Conservation (phyloP, 2,329 filamentous ascomycete genomes). For the Fusarium oxysporum region DNA sequence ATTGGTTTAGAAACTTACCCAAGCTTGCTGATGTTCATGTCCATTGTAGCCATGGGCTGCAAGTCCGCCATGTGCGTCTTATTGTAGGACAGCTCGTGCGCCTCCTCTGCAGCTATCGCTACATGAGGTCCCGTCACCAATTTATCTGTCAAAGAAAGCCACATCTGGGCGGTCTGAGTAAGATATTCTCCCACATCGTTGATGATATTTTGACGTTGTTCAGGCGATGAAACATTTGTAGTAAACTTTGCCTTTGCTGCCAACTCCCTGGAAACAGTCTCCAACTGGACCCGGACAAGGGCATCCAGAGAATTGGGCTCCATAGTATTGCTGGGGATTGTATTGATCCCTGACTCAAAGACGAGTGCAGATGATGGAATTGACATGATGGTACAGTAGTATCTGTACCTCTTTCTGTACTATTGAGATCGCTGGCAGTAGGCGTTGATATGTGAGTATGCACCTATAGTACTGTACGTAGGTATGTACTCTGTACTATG, state of each 20-base stretch:
- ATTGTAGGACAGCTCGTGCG: slow-evolving; percentile 44
- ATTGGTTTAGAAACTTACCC: slow-evolving; percentile 44
- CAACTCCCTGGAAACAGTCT: slow-evolving; percentile 41
- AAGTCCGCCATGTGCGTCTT: slow-evolving; percentile 47
- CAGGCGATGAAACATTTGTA: slow-evolving; percentile 8
- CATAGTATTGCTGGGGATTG: slow-evolving; percentile 25
- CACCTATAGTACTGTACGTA: slow-evolving; percentile 15
- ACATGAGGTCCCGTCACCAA: slow-evolving; percentile 51
- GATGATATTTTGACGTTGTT: slow-evolving; percentile 46
- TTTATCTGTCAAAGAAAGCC: slow-evolving; percentile 50
- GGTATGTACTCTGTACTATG: slow-evolving; percentile 30
- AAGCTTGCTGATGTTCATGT: slow-evolving; percentile 50
- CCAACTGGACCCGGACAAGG: slow-evolving; percentile 47
- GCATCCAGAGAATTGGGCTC: slow-evolving; percentile 42
- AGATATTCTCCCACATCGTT: slow-evolving; percentile 53
- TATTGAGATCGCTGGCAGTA: slow-evolving; percentile 31
- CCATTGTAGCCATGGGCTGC: slow-evolving; percentile 45
- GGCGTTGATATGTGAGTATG: slow-evolving; percentile 21
- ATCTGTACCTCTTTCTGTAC: slow-evolving; percentile 23
- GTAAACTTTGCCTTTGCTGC: slow-evolving; percentile 32
- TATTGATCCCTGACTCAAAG: slow-evolving; percentile 47
- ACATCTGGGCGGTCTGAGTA: slow-evolving; percentile 49
- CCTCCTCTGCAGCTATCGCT: slow-evolving; percentile 42
- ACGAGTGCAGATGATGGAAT: slow-evolving; percentile 44
- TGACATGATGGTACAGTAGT: slow-evolving; percentile 39